A percentile compares a stretch with the other conserved stretches of the same genome.
Evolutionary conservation across 192 early-diverging fungal species (phyloP).

Genomic region (Umbelopsis isabellina): DNA sequence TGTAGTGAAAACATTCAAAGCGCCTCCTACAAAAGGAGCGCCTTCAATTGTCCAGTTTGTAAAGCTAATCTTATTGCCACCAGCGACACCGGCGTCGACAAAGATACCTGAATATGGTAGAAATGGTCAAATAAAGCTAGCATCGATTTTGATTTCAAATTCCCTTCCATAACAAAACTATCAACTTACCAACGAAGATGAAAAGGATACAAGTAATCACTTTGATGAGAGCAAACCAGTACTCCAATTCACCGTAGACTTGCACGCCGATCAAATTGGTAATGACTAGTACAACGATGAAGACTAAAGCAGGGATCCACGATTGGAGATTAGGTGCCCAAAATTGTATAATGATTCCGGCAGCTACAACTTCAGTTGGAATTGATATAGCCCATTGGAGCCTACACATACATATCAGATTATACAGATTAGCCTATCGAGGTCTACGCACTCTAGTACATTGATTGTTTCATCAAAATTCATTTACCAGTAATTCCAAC

Average conservation of each 20-base stretch:
- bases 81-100: slow-evolving; percentile 62
- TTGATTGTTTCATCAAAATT: no score
- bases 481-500: slow-evolving; percentile 55
- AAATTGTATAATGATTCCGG: slow-evolving; percentile 74
- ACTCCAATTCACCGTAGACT: slow-evolving; percentile 72
- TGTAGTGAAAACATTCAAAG: slow-evolving; percentile 61
- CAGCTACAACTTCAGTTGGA: slow-evolving; percentile 77
- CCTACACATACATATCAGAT: background rate
- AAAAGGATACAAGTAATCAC: slow-evolving; percentile 77
- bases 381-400: slow-evolving; percentile 68
- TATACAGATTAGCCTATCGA: no score
- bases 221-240: slow-evolving; percentile 77
- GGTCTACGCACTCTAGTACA: no score
- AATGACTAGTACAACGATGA: slow-evolving; percentile 53
- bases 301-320: slow-evolving; percentile 56
- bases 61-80: slow-evolving; percentile 57
- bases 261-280: slow-evolving; percentile 66
- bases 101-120: slow-evolving; percentile 49
- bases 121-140: no score
- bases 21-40: slow-evolving; percentile 56
- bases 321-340: slow-evolving; percentile 59
- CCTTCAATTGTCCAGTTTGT: slow-evolving; percentile 69
- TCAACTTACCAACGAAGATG: slow-evolving; percentile 63
- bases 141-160: slow-evolving; percentile 19
- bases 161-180: background rate